phyloP scores from a whole-genome alignment of 768 basidiomycete species.

The Calocybe gangraenosa region DNA sequence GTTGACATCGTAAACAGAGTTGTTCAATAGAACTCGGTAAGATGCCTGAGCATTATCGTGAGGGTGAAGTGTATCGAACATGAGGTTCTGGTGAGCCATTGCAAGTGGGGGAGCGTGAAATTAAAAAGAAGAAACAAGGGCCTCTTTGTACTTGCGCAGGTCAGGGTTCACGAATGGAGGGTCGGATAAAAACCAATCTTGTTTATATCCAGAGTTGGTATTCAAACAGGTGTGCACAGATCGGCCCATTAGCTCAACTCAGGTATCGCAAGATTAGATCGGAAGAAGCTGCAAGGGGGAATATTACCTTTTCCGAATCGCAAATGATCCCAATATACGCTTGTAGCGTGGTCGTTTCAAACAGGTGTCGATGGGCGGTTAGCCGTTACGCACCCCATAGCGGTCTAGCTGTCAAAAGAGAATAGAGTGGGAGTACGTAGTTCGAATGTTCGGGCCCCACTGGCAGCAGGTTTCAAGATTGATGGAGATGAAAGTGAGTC shows the following conservation, averaged over 20 bases:
- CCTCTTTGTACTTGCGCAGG: constrained; percentile 9
- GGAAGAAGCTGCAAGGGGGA: constrained; percentile 18
- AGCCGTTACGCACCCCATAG: constrained; percentile 6
- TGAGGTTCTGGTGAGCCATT: constrained; percentile 12
- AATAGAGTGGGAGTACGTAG: too few relatives aligned
- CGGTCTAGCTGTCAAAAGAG: constrained; percentile 14
- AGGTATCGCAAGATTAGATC: constrained; percentile 13
- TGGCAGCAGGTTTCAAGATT: constrained; percentile 12
- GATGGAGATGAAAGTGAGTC: constrained; percentile 16
- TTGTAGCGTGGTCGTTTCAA: constrained; percentile 7
- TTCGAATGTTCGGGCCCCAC: constrained; percentile 11
- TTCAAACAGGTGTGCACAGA: constrained; percentile 16
- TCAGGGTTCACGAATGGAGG: background rate
- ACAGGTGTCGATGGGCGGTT: background rate
- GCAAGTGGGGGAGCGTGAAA: background rate
- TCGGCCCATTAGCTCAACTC: constrained; percentile 9
- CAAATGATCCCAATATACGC: constrained; percentile 1
- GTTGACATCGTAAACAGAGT: constrained; percentile 11
- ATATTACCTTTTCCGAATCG: constrained; percentile 10
- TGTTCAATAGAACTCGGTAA: constrained; percentile 5
- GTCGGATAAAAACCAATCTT: constrained; percentile 5
- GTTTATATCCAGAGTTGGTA: constrained; percentile 14
- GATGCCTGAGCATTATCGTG: constrained; percentile 14
- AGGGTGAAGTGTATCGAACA: constrained; percentile 10
- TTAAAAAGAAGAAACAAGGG: constrained; percentile 1